Evolutionary conservation across 768 basidiomycete species (phyloP).

Genomic region (Russula brevipes): DNA sequence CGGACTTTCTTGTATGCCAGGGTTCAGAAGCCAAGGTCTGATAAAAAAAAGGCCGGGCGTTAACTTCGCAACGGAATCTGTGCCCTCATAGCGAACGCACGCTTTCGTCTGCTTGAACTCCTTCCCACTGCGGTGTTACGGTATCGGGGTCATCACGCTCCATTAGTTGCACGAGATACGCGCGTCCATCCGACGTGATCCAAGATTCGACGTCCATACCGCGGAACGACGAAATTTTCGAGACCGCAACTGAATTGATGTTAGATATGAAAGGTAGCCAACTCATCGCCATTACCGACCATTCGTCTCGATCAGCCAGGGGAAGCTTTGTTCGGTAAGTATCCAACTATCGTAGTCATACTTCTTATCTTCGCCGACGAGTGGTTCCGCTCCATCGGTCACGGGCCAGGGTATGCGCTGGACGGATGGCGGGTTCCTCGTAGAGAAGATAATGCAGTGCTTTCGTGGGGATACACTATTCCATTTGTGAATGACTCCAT

Average conservation of each 20-base stretch:
- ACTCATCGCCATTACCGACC: constrained; percentile 40
- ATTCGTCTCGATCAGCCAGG: constrained; percentile 71
- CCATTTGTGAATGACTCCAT: constrained; percentile 8
- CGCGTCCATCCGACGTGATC: constrained; percentile 82
- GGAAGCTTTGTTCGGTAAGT: constrained; percentile 57
- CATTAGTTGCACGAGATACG: constrained; percentile 66
- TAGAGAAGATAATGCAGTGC: constrained; percentile 67
- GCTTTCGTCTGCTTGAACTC: constrained; percentile 22
- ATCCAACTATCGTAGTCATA: constrained; percentile 65
- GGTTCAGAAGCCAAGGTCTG: constrained; percentile 5
- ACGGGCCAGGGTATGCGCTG: constrained; percentile 84
- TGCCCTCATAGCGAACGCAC: not conserved
- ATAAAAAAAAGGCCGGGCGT: not conserved
- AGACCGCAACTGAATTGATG: constrained; percentile 51
- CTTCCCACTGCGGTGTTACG: constrained; percentile 24
- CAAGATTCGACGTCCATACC: constrained; percentile 66
- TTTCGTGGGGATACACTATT: constrained; percentile 70
- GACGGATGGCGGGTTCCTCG: constrained; percentile 64
- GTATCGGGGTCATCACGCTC: constrained; percentile 34
- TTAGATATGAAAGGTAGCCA: not conserved
- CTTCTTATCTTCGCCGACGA: constrained; percentile 30
- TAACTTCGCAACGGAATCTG: not conserved
- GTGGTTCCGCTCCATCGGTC: constrained; percentile 40
- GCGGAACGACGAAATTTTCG: constrained; percentile 54
- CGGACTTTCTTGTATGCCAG: constrained; percentile 8